Evolutionary conservation across 495 filamentous ascomycete genomes (phyloP).

Genomic region (Chaetomidium leptoderma): DNA sequence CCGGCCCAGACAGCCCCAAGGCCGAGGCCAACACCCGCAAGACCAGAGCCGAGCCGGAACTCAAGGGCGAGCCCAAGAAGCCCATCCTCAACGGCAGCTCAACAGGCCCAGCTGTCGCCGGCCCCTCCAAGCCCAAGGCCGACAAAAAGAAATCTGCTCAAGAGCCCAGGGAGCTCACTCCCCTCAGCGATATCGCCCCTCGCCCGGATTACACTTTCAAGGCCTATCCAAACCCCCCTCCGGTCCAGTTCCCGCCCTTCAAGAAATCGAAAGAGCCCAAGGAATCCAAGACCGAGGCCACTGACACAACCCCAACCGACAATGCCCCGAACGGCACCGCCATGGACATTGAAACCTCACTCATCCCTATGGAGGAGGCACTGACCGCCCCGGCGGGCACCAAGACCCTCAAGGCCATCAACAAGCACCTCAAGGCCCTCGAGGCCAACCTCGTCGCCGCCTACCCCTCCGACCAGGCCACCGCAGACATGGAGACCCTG

Average conservation of each 20-base stretch:
- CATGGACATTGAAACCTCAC: not conserved
- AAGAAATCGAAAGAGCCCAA: not conserved
- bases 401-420: slow-evolving; percentile 16
- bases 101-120: not conserved
- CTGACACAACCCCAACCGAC: not conserved
- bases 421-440: slow-evolving; percentile 18
- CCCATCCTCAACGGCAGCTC: not conserved
- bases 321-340: not conserved
- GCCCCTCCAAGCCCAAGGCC: not conserved
- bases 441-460: not conserved
- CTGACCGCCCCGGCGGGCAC: slow-evolving; percentile 4
- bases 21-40: slow-evolving; percentile 5
- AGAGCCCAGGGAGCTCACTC: not conserved
- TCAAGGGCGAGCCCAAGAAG: not conserved
- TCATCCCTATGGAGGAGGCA: not conserved
- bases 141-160: not conserved
- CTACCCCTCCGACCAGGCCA: not conserved
- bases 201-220: slow-evolving; percentile 5
- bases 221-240: slow-evolving; percentile 1
- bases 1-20: not conserved
- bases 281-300: not conserved
- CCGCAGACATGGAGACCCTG: not conserved
- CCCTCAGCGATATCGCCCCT: not conserved
- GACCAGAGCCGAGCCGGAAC: not conserved
- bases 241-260: not conserved